phyloP scores from a whole-genome alignment of 2,329 filamentous ascomycete species.

The Aphanoascus verrucosus region DNA sequence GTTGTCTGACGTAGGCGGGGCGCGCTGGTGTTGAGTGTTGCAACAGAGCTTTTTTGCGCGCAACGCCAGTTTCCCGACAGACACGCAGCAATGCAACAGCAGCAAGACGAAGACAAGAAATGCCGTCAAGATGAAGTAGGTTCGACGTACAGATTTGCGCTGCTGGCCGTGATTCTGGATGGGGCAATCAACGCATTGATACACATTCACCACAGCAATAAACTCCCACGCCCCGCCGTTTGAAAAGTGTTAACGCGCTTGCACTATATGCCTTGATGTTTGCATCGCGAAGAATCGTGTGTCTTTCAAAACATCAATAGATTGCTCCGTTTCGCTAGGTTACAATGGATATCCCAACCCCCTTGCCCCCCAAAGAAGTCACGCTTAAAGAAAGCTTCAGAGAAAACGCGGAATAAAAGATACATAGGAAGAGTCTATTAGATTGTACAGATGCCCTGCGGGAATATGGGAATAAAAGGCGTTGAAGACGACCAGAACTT shows the following conservation, averaged over 20 bases:
- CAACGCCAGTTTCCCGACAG: background rate
- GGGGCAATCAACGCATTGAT: background rate
- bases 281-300: background rate
- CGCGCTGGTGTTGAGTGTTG: background rate
- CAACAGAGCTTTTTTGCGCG: background rate
- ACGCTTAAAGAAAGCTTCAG: background rate
- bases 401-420: background rate
- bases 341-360: background rate
- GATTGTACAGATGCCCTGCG: background rate
- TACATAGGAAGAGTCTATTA: background rate
- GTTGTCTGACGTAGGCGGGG: constrained; percentile 16
- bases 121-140: background rate
- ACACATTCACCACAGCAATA: too few relatives aligned
- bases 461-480: background rate
- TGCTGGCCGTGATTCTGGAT: background rate
- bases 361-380: background rate
- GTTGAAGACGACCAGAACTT: background rate
- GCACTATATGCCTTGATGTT: background rate
- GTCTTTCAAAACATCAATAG: background rate
- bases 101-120: background rate
- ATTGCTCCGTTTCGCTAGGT: constrained; percentile 6
- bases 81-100: background rate
- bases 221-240: background rate
- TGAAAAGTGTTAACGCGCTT: background rate
- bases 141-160: constrained; percentile 9